Evolutionary conservation across 805 yeast genomes (phyloP).

Genomic region (Saccharomycopsis sp.): DNA sequence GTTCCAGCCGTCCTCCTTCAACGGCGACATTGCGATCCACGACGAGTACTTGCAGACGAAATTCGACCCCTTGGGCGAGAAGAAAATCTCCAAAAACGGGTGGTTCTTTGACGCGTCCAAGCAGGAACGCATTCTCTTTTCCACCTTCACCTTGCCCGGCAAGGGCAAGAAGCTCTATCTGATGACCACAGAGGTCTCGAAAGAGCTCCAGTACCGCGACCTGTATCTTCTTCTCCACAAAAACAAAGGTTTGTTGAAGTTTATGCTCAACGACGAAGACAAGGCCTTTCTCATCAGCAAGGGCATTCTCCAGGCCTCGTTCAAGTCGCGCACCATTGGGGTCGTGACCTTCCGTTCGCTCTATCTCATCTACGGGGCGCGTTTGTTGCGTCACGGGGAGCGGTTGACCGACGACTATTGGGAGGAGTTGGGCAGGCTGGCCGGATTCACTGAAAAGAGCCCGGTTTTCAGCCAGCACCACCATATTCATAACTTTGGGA

Average conservation of each 20-base stretch:
- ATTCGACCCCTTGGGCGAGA: conserved; percentile 18
- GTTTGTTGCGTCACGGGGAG: conserved; percentile 36
- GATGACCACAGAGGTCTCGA: conserved; percentile 20
- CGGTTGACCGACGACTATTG: conserved; percentile 49
- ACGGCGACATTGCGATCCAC: conserved; percentile 2
- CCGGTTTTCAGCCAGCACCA: conserved; percentile 29
- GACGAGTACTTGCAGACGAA: conserved; percentile 19
- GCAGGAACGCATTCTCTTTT: conserved; percentile 12
- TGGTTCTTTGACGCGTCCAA: conserved; percentile 7
- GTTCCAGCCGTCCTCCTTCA: conserved; percentile 13
- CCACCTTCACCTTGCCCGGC: conserved; percentile 21
- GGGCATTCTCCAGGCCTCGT: conserved; percentile 16
- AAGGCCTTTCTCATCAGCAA: conserved; percentile 18
- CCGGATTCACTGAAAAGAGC: conserved; percentile 37
- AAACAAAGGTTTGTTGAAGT: conserved; percentile 19
- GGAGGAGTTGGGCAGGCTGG: conserved; percentile 36
- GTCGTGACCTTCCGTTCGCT: conserved; percentile 36
- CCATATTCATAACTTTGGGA: too few species aligned
- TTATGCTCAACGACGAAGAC: conserved; percentile 15
- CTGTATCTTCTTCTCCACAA: conserved; percentile 18
- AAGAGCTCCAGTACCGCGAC: conserved; percentile 20
- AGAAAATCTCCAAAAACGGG: conserved; percentile 21
- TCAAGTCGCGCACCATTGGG: conserved; percentile 20
- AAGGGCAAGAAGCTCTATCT: conserved; percentile 18
- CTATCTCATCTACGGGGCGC: conserved; percentile 43